A percentile compares a stretch with the other conserved stretches of the same genome.
Evolutionary conservation across 2,329 filamentous ascomycete genomes (phyloP).

Genomic region (Aureobasidium lini): DNA sequence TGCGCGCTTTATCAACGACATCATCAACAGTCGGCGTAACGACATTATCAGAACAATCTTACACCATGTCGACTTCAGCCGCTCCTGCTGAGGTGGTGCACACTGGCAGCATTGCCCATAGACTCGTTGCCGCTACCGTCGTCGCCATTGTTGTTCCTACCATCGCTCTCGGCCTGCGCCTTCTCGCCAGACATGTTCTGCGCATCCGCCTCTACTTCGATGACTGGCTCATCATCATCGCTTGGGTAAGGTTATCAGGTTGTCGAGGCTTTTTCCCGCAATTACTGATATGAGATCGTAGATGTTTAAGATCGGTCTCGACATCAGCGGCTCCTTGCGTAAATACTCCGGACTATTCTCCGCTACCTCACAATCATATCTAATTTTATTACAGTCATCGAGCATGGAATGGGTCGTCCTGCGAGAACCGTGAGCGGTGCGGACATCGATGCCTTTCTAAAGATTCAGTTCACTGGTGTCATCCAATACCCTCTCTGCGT

Average conservation of each 20-base stretch:
- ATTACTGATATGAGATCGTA: neutral
- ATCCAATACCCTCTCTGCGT: constrained; percentile 16
- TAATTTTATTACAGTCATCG: constrained; percentile 11
- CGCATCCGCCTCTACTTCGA: constrained; percentile 15
- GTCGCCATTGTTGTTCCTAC: constrained; percentile 15
- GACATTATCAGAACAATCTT: neutral
- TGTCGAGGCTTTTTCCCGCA: neutral
- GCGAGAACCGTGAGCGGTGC: neutral
- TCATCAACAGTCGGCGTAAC: neutral
- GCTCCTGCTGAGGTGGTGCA: neutral
- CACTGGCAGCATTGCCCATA: constrained; percentile 1
- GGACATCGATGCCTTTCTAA: constrained; percentile 10
- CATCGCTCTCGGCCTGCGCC: constrained; percentile 11
- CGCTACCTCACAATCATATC: neutral
- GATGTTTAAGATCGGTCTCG: constrained; percentile 17
- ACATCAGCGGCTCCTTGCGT: constrained; percentile 16
- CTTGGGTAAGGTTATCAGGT: neutral
- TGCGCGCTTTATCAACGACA: neutral
- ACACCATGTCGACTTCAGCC: constrained; percentile 1
- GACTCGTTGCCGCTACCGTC: constrained; percentile 14
- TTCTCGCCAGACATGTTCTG: constrained; percentile 14
- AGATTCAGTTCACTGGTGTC: constrained; percentile 15
- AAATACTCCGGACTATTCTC: neutral
- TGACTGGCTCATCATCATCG: constrained; percentile 17
- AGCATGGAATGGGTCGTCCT: constrained; percentile 15